Conservation (phyloP, 176 grass and related monocot genomes). For the Triticum turgidum region DNA sequence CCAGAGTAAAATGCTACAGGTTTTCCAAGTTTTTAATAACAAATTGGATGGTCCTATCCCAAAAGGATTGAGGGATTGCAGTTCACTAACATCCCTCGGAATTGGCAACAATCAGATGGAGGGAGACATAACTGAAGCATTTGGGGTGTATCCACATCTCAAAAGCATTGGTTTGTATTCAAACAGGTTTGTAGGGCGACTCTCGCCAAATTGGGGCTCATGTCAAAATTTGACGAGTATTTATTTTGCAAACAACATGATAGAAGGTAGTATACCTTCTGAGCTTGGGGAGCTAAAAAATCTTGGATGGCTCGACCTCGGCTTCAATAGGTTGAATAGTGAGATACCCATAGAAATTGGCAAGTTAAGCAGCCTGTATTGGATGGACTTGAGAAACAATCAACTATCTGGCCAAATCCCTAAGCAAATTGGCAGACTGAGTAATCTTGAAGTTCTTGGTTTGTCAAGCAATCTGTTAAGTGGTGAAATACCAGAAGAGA, state of each 20-base stretch:
- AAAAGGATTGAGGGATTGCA: constrained; percentile 15
- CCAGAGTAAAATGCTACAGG: not conserved
- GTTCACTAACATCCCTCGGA: not conserved
- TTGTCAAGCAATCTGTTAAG: not conserved
- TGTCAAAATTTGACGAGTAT: not conserved
- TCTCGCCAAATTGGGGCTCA: not conserved
- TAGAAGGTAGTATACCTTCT: constrained; percentile 9
- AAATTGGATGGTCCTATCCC: constrained; percentile 31
- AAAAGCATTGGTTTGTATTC: not conserved
- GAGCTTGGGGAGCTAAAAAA: not conserved
- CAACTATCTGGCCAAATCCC: not conserved
- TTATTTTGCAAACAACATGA: not conserved
- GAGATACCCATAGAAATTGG: constrained; percentile 1
- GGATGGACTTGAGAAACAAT: not conserved
- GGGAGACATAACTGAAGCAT: constrained; percentile 20
- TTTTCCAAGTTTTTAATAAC: not conserved
- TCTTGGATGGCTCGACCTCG: not conserved
- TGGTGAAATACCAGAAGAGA: not conserved
- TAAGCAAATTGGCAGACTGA: not conserved
- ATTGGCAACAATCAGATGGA: constrained; percentile 23
- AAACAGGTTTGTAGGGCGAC: not conserved
- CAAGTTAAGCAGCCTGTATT: not conserved
- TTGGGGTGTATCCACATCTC: constrained; percentile 30
- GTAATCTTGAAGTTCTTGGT: not conserved
- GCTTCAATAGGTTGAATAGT: not conserved